Conservation (phyloP, 352 stramenopile genomes). For the Thraustotheca clavata region DNA sequence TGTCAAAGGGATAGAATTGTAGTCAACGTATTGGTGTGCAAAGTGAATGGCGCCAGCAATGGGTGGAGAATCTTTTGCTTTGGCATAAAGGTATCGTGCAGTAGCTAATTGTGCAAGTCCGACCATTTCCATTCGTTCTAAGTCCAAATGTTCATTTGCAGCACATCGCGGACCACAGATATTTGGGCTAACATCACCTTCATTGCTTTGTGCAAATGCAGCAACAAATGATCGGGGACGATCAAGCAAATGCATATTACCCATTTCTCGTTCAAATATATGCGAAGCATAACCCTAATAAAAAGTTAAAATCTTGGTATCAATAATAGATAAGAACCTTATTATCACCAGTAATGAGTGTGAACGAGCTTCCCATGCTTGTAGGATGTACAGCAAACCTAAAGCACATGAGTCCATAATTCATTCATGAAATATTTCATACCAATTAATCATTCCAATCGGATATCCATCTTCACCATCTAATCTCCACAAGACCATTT, state of each 20-base stretch:
- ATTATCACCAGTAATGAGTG: slow-evolving; percentile 90
- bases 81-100: slow-evolving; percentile 45
- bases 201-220: slow-evolving; percentile 90
- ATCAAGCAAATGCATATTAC: slow-evolving; percentile 70
- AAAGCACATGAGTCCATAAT: neutral
- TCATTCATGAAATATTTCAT: neutral
- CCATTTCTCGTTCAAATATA: slow-evolving; percentile 79
- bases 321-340: slow-evolving; percentile 34
- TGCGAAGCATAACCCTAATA: slow-evolving; percentile 74
- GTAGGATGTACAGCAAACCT: slow-evolving; percentile 90
- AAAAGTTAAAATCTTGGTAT: neutral
- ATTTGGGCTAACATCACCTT: slow-evolving; percentile 91
- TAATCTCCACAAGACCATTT: slow-evolving; percentile 86
- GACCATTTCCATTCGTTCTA: slow-evolving; percentile 72
- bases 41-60: slow-evolving; percentile 38
- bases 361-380: slow-evolving; percentile 91
- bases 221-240: slow-evolving; percentile 83
- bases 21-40: slow-evolving; percentile 75
- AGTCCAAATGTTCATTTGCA: slow-evolving; percentile 63
- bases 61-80: slow-evolving; percentile 30
- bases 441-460: slow-evolving; percentile 90
- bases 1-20: slow-evolving; percentile 45
- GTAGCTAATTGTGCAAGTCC: slow-evolving; percentile 62
- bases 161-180: slow-evolving; percentile 66
- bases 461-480: slow-evolving; percentile 69